These are phyloP conservation scores for Asclepias syriaca DNA, from an alignment of 257 asterid species.

Conservation along the genomic window DNA sequence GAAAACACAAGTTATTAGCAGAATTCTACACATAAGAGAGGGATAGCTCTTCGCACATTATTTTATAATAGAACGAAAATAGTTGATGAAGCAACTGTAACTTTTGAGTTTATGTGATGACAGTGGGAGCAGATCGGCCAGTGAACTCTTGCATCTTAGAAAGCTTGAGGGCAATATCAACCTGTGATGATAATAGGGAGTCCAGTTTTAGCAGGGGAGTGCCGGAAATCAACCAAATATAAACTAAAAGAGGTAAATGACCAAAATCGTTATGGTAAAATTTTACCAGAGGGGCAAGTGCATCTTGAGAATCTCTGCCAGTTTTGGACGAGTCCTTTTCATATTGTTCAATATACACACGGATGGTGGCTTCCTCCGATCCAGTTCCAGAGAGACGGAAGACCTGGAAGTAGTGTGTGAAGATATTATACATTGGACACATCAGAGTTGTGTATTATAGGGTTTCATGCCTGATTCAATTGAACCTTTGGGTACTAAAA, in stretches of 20 bases:
- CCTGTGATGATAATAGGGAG: slow-evolving; percentile 34
- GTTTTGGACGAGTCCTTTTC: slow-evolving; percentile 79
- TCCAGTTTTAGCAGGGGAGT: slow-evolving; percentile 5
- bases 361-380: slow-evolving; percentile 96
- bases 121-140: slow-evolving; percentile 89
- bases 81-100: not conserved
- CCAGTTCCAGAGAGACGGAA: slow-evolving; percentile 99
- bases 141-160: slow-evolving; percentile 89
- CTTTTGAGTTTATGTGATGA: slow-evolving; percentile 50
- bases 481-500: not conserved
- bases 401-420: slow-evolving; percentile 40
- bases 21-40: not conserved
- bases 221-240: not conserved
- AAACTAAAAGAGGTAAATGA: not conserved
- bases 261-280: not conserved
- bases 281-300: slow-evolving; percentile 87
- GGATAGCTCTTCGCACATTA: not conserved
- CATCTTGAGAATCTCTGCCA: slow-evolving; percentile 76
- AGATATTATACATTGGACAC: not conserved
- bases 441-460: not conserved
- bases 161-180: slow-evolving; percentile 85
- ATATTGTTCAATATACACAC: slow-evolving; percentile 90
- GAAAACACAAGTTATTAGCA: not conserved
- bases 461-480: not conserved
- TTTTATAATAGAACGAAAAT: not conserved